Evolutionary conservation across 2,329 filamentous ascomycete species (phyloP), one percentile per base, ranked within the genome.

Genomic region (Xylariaceae sp.): DNA sequence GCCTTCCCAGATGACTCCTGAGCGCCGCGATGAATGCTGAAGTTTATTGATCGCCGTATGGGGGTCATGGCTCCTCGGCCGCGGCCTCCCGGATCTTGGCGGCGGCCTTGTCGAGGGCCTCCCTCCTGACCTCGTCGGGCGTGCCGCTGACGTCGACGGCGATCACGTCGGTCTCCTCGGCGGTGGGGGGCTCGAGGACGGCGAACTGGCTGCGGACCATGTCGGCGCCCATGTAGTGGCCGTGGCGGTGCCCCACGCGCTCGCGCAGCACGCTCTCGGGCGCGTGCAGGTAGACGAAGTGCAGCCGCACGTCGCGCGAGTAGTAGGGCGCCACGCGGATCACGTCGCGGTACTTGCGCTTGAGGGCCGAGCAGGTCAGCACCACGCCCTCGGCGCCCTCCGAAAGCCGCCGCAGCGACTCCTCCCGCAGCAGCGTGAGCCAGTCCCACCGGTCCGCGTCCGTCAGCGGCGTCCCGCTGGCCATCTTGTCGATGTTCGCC

Each of bases 361-460:
- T 96, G 34, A 98, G 73, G 2, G 90, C 92, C 10, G 87, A 94
- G 71, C 92, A 98, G 33, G 92, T 94, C 40, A 98, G 75, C 31
- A 98, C 85, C n/a, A 95, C 92, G 31, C 87, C 82, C 19, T 72
- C 63, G 13, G 74, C 69, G 23, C 78, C 77, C 31, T 59, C 60
- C 35, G 67, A 63, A 39, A 83, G 65, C 32, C 65, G 65, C 33
- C 62, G 60, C 35, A 79, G 66, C 5, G 77, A 75, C 51, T 79
- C 80, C 44, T 86, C 75, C 43, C 85, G 83, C 11, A 92, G 71
- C 10, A 70, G 69, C 29, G 82, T 85, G 43, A 98, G 78, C 92
- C 92, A 98, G 65, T 95, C 90, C 92, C 92, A 96, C 44, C 92
- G 83, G 63, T 98, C 92, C 39, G 80, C 81, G 55, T 98, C 92